Percentiles rank a stretch among this genome's conserved stretches.
Conservation (phyloP, 2,329 filamentous ascomycete species). For the Drechmeria coniospora region DNA sequence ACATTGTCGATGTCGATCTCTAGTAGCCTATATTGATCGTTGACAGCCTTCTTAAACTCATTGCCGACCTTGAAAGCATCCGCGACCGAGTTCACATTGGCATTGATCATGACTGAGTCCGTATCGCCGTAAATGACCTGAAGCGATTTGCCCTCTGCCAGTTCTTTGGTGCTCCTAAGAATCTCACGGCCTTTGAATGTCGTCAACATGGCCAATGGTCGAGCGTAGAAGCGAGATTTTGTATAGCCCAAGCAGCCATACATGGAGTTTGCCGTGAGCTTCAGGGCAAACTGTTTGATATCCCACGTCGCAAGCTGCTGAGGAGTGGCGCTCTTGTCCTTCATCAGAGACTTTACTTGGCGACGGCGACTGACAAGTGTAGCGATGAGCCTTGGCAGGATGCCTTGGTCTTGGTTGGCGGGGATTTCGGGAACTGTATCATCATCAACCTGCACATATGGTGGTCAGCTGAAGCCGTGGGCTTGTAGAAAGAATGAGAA, state of each 20-base stretch:
- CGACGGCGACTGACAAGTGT: slow-evolving; percentile 79
- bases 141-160: slow-evolving; percentile 79
- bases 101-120: slow-evolving; percentile 99
- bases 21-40: slow-evolving; percentile 78
- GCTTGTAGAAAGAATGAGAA: too few relatives aligned
- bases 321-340: slow-evolving; percentile 69
- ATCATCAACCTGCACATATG: slow-evolving; percentile 36
- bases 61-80: slow-evolving; percentile 84
- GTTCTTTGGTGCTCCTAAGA: slow-evolving; percentile 84
- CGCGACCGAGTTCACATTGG: slow-evolving; percentile 83
- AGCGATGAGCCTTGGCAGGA: slow-evolving; percentile 79
- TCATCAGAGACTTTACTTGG: slow-evolving; percentile 95
- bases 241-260: slow-evolving; percentile 96
- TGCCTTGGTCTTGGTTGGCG: slow-evolving; percentile 59
- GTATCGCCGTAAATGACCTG: slow-evolving; percentile 98
- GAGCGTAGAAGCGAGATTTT: slow-evolving; percentile 92
- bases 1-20: slow-evolving; percentile 98
- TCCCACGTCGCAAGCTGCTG: slow-evolving; percentile 92
- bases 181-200: slow-evolving; percentile 98
- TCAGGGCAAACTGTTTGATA: slow-evolving; percentile 91
- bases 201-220: slow-evolving; percentile 85
- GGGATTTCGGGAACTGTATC: slow-evolving; percentile 84
- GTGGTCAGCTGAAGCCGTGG: slow-evolving; percentile 5
- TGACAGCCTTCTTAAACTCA: slow-evolving; percentile 90
- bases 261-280: slow-evolving; percentile 98